Evolutionary conservation across 1,284 basidiomycete genomes (phyloP), one percentile per base, ranked within the genome.

Genomic region (Ceratobasidium papillatum): DNA sequence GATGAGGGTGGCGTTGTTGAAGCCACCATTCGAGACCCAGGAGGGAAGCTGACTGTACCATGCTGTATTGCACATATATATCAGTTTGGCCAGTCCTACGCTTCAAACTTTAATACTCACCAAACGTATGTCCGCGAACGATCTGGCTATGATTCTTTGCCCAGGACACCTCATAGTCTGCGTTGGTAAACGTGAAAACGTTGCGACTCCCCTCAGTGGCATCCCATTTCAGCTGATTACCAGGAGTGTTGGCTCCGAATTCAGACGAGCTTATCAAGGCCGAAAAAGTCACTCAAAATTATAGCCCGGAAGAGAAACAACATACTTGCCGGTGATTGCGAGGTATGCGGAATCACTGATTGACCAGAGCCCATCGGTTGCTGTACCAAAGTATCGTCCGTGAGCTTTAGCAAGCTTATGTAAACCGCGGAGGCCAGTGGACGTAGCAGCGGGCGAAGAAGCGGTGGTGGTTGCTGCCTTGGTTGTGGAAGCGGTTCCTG

Each of bases 41-140:
- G 78, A 81, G 0, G 87, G 85, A 0, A 88, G 82, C 77, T 88
- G 87, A 74, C 83, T 85, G 78, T 89, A 83, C 88, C 88, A 88
- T 49, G 88, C 87, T 76, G 85, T 86, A 77, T 84, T 86, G n/a
- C 51, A 25, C 27, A 25, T 4, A 30, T 52, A 52, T 8, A 52
- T 25, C 51, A 27, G 7, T 9, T 74, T 62, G 0, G 25, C 41
- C 52, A 12, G 11, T 8, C 19, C 5, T 30, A 66, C 14, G 12
- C 9, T 43, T n/a, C n/a, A n/a, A n/a, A n/a, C n/a, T n/a, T n/a
- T n/a, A n/a, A 45, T 19, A 30, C 74, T 34, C 22, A 75, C 41
- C 73, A 25, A 77, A 59, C 36, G 45, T 75, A 75, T 75, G 75
- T 80, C 85, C 86, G 76, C 86, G 80, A 3, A 87, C 74, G 7